phyloP scores from a whole-genome alignment of 2,329 filamentous ascomycete species.

The Colletotrichum endophyticum region DNA sequence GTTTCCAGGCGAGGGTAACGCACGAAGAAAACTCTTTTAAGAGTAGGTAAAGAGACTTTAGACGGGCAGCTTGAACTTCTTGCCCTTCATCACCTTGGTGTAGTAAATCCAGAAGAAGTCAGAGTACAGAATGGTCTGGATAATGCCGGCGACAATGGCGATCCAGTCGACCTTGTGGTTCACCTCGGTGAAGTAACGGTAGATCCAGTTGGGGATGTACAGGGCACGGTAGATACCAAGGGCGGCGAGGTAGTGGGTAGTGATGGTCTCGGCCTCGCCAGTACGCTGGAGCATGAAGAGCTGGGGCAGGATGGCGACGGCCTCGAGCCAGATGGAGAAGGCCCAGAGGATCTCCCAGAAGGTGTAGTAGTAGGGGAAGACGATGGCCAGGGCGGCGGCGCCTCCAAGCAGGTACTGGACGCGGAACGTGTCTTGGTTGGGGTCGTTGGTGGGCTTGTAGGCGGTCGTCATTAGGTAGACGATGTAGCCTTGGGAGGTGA shows the following conservation, averaged over 20 bases:
- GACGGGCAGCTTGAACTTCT: conserved; percentile 86
- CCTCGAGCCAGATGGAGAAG: conserved; percentile 98
- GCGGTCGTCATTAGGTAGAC: conserved; percentile 98
- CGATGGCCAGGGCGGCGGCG: conserved; percentile 76
- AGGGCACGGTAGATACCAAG: conserved; percentile 89
- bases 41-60: conserved; percentile 44
- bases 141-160: conserved; percentile 83
- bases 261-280: conserved; percentile 98
- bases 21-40: background rate
- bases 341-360: conserved; percentile 91
- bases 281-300: conserved; percentile 98
- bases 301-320: conserved; percentile 94
- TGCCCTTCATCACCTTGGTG: conserved; percentile 89
- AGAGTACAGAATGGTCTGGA: conserved; percentile 95
- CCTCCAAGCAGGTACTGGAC: conserved; percentile 91
- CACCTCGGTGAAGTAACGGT: conserved; percentile 79
- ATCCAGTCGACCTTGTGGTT: conserved; percentile 82
- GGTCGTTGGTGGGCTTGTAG: conserved; percentile 97
- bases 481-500: conserved; percentile 87
- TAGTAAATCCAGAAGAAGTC: conserved; percentile 99
- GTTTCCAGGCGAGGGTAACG: background rate
- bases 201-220: conserved; percentile 99
- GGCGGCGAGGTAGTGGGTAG: conserved; percentile 95
- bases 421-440: conserved; percentile 96
- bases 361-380: conserved; percentile 87